Evolutionary conservation across 129 eudicot genomes (phyloP), one percentile per base, ranked within the genome.

Genomic region (Centella asiatica): DNA sequence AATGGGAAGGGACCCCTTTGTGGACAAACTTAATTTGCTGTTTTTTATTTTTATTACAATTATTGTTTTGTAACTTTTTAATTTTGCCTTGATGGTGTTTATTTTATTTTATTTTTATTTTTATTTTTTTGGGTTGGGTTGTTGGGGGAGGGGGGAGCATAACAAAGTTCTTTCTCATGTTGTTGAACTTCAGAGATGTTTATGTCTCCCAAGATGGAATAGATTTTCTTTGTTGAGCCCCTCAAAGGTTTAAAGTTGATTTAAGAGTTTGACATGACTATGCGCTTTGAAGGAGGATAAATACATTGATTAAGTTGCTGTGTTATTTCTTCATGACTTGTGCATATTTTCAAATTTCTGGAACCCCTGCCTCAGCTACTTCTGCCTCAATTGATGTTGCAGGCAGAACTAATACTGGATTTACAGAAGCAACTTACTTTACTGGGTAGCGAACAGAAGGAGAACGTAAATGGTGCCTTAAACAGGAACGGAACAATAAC

Each of bases 361-460:
- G 6, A 6, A n/a, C 37, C 6, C 18, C 34, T 42, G 54, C 28
- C 8, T 56, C 26, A 17, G 18, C 32, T 11, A 36, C 17, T 49
- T 8, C 57, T 66, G 14, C 17, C 57, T 4, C n/a, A 27, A 28
- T 67, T 49, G 27, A 23, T 39, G 4, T 69, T 82, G 57, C 90
- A 92, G 98, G 98, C 96, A 3, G 98, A 87, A 72, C 64, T 76
- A 60, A 92, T 92, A 71, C 72, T 92, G 83, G 98, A 92, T 57
- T 69, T 92, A 74, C 98, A 92, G 73, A 92, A 84, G 82, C 96
- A 87, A 76, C 90, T 92, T 26, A 87, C 88, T 54, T 61, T 92
- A 72, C 75, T 80, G 66, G 76, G 88, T 54, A 71, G 69, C 37
- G 98, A 84, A 44, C 80, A 90, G 1, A 78, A 70, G 67, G 83